A percentile compares a stretch with the other conserved stretches of the same genome.
phyloP scores from a whole-genome alignment of 176 grass and related monocot species.

The Oryza longistaminata region DNA sequence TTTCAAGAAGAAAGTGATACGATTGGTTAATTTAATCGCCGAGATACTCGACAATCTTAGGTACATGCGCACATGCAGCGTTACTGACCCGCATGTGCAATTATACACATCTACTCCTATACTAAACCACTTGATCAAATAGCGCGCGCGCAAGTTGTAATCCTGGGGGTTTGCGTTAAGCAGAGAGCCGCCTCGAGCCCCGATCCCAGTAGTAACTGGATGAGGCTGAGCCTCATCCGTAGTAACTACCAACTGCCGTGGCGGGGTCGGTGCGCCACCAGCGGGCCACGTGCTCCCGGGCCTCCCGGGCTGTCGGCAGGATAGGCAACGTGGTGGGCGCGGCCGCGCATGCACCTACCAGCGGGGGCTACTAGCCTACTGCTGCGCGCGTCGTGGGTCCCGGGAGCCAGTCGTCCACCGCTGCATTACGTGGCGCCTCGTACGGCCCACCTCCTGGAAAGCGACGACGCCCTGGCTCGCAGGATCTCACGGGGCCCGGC shows the following conservation, averaged over 20 bases:
- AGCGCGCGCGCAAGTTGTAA: too few species aligned
- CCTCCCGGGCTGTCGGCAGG: slow-evolving; percentile 38
- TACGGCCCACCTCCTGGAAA: slow-evolving; percentile 46
- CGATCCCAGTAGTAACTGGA: too few species aligned
- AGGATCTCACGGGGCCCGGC: slow-evolving; percentile 17
- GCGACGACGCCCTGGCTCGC: background rate
- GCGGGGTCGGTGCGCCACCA: background rate
- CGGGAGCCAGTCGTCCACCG: background rate
- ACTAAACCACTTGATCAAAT: background rate
- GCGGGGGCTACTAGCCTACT: background rate
- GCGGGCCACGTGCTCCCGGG: slow-evolving; percentile 47
- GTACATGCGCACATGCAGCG: background rate
- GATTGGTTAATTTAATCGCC: background rate
- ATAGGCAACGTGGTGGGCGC: slow-evolving; percentile 55
- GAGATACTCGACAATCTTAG: background rate
- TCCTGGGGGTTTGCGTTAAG: background rate
- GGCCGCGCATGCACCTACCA: slow-evolving; percentile 6
- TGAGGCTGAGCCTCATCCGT: too few species aligned
- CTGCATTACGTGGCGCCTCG: slow-evolving; percentile 34
- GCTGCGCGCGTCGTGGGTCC: background rate
- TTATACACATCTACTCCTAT: background rate
- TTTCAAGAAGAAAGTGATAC: background rate
- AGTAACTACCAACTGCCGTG: slow-evolving; percentile 45
- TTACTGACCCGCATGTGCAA: background rate
- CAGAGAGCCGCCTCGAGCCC: slow-evolving; percentile 9